A percentile compares a stretch with the other conserved stretches of the same genome.
Evolutionary conservation across 148 eudicot genomes (phyloP).

Genomic region (Hydrangea macrophylla): DNA sequence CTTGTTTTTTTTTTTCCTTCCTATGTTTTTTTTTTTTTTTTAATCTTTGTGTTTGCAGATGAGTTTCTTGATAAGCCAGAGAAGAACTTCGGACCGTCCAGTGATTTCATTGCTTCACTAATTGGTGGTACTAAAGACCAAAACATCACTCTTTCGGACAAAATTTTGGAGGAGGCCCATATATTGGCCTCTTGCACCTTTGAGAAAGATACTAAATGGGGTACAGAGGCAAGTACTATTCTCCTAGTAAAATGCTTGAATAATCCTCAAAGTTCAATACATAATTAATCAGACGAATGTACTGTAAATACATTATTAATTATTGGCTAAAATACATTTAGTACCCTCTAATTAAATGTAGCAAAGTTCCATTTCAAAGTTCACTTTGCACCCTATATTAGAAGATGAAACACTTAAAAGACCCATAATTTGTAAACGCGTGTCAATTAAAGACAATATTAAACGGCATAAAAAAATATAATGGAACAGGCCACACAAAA

Average conservation of each 20-base stretch:
- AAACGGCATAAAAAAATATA: too few relatives aligned
- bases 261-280: neutral
- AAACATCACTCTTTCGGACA: neutral
- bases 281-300: neutral
- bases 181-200: constrained; percentile 50
- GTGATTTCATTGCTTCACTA: constrained; percentile 34
- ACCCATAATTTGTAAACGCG: too few relatives aligned
- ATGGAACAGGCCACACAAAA: too few relatives aligned
- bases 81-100: constrained; percentile 41
- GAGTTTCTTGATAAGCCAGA: constrained; percentile 14
- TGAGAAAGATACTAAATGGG: constrained; percentile 60
- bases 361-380: neutral
- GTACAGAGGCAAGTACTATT: constrained; percentile 45
- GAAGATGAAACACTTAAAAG: too few relatives aligned
- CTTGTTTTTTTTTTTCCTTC: too few relatives aligned
- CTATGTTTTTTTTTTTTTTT: too few relatives aligned
- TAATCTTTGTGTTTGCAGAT: constrained; percentile 11
- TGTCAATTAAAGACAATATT: too few relatives aligned
- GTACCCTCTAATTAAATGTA: too few relatives aligned
- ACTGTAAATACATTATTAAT: too few relatives aligned
- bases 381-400: too few relatives aligned
- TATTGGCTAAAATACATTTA: too few relatives aligned
- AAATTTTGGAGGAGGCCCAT: constrained; percentile 33
- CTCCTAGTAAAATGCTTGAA: neutral
- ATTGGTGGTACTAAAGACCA: neutral